A percentile compares a stretch with the other conserved stretches of the same genome.
phyloP scores from a whole-genome alignment of 1,284 basidiomycete species.

The Cutaneotrichosporon dermatis region DNA sequence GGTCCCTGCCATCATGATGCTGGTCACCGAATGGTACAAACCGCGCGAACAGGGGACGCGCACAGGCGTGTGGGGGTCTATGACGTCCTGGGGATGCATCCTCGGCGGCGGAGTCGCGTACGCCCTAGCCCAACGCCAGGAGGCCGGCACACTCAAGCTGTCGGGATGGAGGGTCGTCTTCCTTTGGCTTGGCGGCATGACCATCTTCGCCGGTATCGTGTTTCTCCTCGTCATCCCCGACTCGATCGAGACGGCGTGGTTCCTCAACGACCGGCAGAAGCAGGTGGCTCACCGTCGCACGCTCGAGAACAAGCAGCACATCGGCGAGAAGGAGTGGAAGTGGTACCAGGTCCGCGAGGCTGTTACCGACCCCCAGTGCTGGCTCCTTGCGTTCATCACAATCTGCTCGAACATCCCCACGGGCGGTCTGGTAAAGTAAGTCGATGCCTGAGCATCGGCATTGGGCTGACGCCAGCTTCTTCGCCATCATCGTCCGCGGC shows the following conservation, averaged over 20 bases:
- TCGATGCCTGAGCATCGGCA: no score
- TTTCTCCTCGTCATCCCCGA: conserved; percentile 32
- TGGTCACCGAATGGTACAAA: conserved; percentile 23
- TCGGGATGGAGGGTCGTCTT: conserved; percentile 23
- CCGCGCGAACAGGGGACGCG: conserved; percentile 15
- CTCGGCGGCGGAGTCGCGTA: conserved; percentile 26
- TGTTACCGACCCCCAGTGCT: conserved; percentile 19
- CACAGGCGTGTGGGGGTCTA: conserved; percentile 21
- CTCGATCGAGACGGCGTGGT: conserved; percentile 26
- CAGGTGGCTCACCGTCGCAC: conserved; percentile 29
- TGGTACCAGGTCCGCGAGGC: conserved; percentile 30
- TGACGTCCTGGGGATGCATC: conserved; percentile 19
- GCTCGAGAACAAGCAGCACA: conserved; percentile 39
- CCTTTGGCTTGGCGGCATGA: conserved; percentile 24
- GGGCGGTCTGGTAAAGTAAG: conserved; percentile 19
- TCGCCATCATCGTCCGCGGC: conserved; percentile 21
- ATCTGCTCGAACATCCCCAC: conserved; percentile 14
- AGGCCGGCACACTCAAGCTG: conserved; percentile 12
- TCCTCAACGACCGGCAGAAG: conserved; percentile 26
- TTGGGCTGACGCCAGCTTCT: conserved; percentile 10
- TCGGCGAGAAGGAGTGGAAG: conserved; percentile 27
- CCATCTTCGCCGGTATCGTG: conserved; percentile 19
- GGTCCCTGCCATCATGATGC: conserved; percentile 17
- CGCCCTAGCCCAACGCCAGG: conserved; percentile 11
- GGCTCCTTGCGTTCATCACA: conserved; percentile 2